These are phyloP conservation scores for Lentinula guzmanii DNA, from an alignment of 768 basidiomycete species.

Conservation along the genomic window DNA sequence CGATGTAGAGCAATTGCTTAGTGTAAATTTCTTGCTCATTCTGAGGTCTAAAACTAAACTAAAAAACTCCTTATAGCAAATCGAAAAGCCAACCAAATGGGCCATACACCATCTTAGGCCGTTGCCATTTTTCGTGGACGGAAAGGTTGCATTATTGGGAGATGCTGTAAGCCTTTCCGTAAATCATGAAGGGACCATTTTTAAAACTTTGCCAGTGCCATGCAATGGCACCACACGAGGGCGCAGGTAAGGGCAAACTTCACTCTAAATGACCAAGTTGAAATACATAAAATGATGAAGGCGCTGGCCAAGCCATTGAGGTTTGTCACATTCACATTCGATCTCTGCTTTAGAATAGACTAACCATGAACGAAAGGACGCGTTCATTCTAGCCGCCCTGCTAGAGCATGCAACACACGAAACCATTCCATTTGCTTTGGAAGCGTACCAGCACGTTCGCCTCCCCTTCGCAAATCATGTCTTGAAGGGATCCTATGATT, in stretches of 20 bases:
- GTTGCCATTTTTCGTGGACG: conserved; percentile 29
- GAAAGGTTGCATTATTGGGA: conserved; percentile 34
- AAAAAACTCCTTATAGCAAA: conserved; percentile 14
- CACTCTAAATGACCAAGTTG: neutral
- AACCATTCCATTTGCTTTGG: conserved; percentile 17
- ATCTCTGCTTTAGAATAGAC: neutral
- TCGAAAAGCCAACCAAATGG: conserved; percentile 30
- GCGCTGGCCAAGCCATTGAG: conserved; percentile 25
- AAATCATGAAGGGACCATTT: neutral
- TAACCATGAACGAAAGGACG: conserved; percentile 15
- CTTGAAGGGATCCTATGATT: conserved; percentile 22
- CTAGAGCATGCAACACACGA: conserved; percentile 12
- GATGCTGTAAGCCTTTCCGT: conserved; percentile 28
- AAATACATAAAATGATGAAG: conserved; percentile 8
- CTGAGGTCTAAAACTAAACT: neutral
- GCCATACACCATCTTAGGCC: conserved; percentile 27
- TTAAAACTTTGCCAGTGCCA: conserved; percentile 14
- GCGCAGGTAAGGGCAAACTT: neutral
- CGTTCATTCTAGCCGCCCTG: conserved; percentile 18
- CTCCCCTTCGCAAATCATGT: conserved; percentile 29
- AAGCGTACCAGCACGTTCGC: conserved; percentile 27
- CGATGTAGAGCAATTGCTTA: conserved; percentile 22
- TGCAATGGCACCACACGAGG: conserved; percentile 23
- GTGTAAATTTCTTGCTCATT: conserved; percentile 12
- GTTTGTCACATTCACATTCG: conserved; percentile 12